A percentile compares a stretch with the other conserved stretches of the same genome.
Evolutionary conservation across 768 basidiomycete genomes (phyloP).

Genomic region (Rhizopogon roseolus): DNA sequence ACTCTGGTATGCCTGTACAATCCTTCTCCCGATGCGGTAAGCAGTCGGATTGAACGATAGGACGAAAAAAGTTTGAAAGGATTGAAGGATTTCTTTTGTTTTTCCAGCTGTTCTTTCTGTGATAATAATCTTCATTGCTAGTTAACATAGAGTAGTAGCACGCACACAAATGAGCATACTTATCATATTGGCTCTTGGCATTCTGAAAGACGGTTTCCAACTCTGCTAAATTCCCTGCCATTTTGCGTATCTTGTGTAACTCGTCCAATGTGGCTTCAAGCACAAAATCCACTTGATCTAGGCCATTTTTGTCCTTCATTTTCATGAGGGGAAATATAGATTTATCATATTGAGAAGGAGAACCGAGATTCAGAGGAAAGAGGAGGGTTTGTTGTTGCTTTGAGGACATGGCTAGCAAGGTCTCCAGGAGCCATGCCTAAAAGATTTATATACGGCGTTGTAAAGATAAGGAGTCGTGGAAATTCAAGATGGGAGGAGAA

Average conservation of each 20-base stretch:
- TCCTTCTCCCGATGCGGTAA: background rate
- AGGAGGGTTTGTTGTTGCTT: constrained; percentile 1
- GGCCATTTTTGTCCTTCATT: background rate
- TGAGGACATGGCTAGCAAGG: constrained; percentile 3
- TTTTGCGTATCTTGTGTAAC: constrained; percentile 1
- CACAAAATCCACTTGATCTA: constrained; percentile 2
- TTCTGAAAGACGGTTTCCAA: background rate
- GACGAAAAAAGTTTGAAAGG: background rate
- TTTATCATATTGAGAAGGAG: background rate
- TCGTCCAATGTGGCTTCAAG: constrained; percentile 8
- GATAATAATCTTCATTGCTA: background rate
- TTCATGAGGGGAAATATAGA: background rate
- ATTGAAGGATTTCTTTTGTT: background rate
- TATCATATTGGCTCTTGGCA: background rate
- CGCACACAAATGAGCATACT: constrained; percentile 1
- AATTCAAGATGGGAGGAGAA: too few relatives aligned
- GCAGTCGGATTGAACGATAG: background rate
- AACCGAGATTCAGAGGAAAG: constrained; percentile 4
- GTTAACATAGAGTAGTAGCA: too few relatives aligned
- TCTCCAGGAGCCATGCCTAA: background rate
- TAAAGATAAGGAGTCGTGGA: background rate
- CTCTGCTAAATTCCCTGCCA: background rate
- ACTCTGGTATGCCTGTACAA: background rate
- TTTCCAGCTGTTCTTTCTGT: background rate
- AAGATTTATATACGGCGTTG: background rate